These are phyloP conservation scores for Pelargonium myrrhifolium DNA, from an alignment of 441 rosid species.

Conservation along the genomic window DNA sequence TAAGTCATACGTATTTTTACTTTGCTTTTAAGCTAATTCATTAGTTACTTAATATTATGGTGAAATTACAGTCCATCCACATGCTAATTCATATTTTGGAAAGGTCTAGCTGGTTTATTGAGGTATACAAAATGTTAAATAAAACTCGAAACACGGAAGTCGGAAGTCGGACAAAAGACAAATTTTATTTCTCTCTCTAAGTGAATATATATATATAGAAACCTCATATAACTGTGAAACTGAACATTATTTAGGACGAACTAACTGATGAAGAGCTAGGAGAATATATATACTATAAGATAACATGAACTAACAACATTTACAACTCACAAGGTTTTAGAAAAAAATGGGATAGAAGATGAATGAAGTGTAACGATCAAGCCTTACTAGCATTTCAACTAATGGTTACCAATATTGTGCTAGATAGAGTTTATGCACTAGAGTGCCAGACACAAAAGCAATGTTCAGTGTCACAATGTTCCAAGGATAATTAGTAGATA, in stretches of 20 bases:
- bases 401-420: neutral
- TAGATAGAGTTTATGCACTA: constrained; percentile 1
- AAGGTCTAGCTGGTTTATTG: neutral
- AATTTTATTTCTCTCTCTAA: no score
- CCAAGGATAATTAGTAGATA: neutral
- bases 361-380: neutral
- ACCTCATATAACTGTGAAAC: no score
- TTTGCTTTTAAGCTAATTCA: neutral
- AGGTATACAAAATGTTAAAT: no score
- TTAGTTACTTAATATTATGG: neutral
- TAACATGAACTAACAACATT: neutral
- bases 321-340: neutral
- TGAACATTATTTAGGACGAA: no score
- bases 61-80: neutral
- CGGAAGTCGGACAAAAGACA: no score
- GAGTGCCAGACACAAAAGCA: neutral
- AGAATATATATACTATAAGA: neutral
- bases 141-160: no score
- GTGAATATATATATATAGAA: no score
- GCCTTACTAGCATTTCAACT: constrained; percentile 2
- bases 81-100: neutral
- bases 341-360: neutral
- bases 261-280: no score
- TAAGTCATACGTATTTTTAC: neutral
- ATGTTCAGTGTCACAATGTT: neutral